These are phyloP conservation scores for Ceratocystiopsis sp. DNA, from an alignment of 2,329 filamentous ascomycete genomes.

Conservation along the genomic window DNA sequence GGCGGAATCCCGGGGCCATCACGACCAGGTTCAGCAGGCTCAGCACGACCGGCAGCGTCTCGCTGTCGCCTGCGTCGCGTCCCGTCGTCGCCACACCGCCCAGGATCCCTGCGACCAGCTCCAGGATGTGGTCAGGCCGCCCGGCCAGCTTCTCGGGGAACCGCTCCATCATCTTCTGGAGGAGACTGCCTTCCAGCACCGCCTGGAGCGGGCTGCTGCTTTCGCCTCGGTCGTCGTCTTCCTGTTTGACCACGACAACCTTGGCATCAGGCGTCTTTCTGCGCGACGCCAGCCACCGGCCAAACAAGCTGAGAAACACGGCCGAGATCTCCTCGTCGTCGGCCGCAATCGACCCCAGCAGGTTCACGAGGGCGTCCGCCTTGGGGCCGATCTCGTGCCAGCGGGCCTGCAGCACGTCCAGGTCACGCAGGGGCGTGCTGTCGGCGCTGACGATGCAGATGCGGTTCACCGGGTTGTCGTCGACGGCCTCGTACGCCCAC, in stretches of 20 bases:
- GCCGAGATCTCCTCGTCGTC: slow-evolving; percentile 39
- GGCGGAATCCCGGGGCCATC: slow-evolving; percentile 38
- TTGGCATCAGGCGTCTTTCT: slow-evolving; percentile 11
- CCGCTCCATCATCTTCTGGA: slow-evolving; percentile 47
- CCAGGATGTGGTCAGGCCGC: slow-evolving; percentile 46
- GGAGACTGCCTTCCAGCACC: slow-evolving; percentile 41
- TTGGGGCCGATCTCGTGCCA: slow-evolving; percentile 27
- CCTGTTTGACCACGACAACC: slow-evolving; percentile 8
- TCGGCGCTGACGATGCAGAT: slow-evolving; percentile 31
- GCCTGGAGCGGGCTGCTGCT: slow-evolving; percentile 25
- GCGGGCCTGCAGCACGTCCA: slow-evolving; percentile 14
- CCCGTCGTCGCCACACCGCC: slow-evolving; percentile 21
- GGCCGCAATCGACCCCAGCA: slow-evolving; percentile 31
- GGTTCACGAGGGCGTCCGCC: slow-evolving; percentile 27
- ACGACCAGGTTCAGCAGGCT: slow-evolving; percentile 45
- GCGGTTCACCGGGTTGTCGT: slow-evolving; percentile 14
- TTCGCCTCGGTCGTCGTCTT: slow-evolving; percentile 14
- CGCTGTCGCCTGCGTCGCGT: slow-evolving; percentile 19
- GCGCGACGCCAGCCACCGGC: slow-evolving; percentile 33
- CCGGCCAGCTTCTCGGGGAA: slow-evolving; percentile 46
- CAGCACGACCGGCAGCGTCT: slow-evolving; percentile 34
- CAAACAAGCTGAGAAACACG: slow-evolving; percentile 43
- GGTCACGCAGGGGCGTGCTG: slow-evolving; percentile 2
- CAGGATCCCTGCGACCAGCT: slow-evolving; percentile 45
- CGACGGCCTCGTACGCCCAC: slow-evolving; percentile 36